Evolutionary conservation across 768 basidiomycete genomes (phyloP).

Genomic region (Lactifluus pinguis): DNA sequence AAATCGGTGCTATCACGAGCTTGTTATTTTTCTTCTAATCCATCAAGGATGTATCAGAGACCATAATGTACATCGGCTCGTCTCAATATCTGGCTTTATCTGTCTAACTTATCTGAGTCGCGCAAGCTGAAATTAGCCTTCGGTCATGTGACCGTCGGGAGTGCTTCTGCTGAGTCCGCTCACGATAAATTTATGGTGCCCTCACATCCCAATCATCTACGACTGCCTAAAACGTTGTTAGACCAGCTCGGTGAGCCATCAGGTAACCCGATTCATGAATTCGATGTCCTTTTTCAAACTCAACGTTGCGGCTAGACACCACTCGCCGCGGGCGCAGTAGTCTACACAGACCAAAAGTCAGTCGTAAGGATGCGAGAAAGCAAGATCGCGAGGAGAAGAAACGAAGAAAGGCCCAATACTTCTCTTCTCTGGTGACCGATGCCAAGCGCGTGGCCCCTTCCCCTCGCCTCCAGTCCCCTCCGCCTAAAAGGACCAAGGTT

Average conservation of each 20-base stretch:
- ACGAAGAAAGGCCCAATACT: slow-evolving; percentile 53
- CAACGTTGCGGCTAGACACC: background rate
- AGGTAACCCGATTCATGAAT: background rate
- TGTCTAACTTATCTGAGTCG: too few relatives aligned
- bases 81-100: too few relatives aligned
- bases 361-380: slow-evolving; percentile 58
- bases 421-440: slow-evolving; percentile 28
- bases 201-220: background rate
- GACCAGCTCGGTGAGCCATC: slow-evolving; percentile 6
- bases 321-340: background rate
- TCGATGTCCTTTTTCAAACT: background rate
- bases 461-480: slow-evolving; percentile 39
- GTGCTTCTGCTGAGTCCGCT: too few relatives aligned
- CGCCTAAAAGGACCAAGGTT: slow-evolving; percentile 41
- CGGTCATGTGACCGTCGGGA: too few relatives aligned
- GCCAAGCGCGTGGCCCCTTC: slow-evolving; percentile 35
- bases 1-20: too few relatives aligned
- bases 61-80: too few relatives aligned
- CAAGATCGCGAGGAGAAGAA: slow-evolving; percentile 51
- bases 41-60: too few relatives aligned
- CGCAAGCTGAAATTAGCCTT: too few relatives aligned
- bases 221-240: slow-evolving; percentile 14
- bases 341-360: slow-evolving; percentile 19
- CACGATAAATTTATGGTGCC: background rate
- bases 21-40: too few relatives aligned